Conservation (phyloP, 257 asterid genomes). For the Pogostemon cablin region DNA sequence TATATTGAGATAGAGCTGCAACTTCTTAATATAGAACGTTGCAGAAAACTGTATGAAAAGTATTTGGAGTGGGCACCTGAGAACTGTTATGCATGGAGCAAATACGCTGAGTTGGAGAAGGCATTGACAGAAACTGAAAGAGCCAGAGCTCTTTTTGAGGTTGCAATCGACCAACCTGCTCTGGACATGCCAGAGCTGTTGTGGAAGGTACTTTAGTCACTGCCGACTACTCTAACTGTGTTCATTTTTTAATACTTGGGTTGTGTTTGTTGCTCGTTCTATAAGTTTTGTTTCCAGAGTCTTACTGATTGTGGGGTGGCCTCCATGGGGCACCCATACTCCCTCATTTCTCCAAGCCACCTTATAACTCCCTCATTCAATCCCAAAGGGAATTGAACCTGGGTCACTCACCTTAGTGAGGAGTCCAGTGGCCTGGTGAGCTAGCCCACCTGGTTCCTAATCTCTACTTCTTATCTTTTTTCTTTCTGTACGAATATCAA, state of each 20-base stretch:
- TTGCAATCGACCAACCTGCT: slow-evolving; percentile 94
- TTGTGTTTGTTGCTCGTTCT: not conserved
- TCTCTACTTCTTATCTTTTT: not conserved
- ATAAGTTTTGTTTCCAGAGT: not conserved
- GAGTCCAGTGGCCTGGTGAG: no score
- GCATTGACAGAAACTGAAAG: slow-evolving; percentile 82
- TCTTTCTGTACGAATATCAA: not conserved
- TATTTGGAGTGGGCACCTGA: slow-evolving; percentile 90
- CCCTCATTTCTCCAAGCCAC: no score
- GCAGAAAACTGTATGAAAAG: slow-evolving; percentile 80
- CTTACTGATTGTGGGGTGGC: slow-evolving; percentile 5
- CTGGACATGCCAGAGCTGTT: slow-evolving; percentile 91
- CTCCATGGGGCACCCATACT: not conserved
- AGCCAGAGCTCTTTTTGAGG: slow-evolving; percentile 89
- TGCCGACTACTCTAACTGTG: not conserved
- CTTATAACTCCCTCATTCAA: no score
- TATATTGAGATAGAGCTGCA: slow-evolving; percentile 93
- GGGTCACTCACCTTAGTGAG: no score
- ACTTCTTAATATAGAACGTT: slow-evolving; percentile 82
- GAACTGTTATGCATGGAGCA: slow-evolving; percentile 93
- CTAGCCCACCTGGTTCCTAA: not conserved
- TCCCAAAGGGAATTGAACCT: no score
- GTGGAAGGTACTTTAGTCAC: slow-evolving; percentile 69
- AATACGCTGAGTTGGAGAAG: slow-evolving; percentile 83
- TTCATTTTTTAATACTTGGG: not conserved